Evolutionary conservation across 1,284 basidiomycete genomes (phyloP).

Genomic region (Ganoderma multipileum): DNA sequence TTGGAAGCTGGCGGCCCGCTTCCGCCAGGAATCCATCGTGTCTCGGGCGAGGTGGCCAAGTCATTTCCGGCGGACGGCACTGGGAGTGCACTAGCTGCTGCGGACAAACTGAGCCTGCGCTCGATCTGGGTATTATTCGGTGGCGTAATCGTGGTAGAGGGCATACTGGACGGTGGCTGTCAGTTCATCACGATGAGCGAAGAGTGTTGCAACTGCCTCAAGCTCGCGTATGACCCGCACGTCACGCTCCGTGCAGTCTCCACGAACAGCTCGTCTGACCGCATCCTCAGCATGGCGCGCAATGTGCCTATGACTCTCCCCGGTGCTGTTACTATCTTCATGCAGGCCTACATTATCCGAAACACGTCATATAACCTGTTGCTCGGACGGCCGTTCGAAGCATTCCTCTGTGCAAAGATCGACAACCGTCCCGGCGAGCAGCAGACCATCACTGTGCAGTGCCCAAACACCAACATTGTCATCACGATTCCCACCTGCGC

Average conservation of each 20-base stretch:
- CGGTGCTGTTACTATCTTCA: conserved; percentile 21
- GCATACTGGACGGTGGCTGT: no score
- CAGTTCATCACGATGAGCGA: neutral
- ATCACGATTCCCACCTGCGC: conserved; percentile 35
- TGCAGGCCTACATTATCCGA: no score
- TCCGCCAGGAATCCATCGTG: no score
- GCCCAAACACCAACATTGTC: conserved; percentile 33
- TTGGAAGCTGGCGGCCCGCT: no score
- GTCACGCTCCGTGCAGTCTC: neutral
- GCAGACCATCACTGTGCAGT: no score
- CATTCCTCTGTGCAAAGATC: conserved; percentile 36
- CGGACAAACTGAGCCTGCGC: no score
- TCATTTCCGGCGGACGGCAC: neutral
- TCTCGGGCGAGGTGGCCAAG: neutral
- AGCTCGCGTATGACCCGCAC: neutral
- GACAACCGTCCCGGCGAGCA: conserved; percentile 32
- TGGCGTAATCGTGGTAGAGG: no score
- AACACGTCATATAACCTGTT: conserved; percentile 41
- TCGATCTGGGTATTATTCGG: no score
- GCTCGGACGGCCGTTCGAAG: conserved; percentile 43
- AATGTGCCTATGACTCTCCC: neutral
- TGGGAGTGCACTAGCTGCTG: neutral
- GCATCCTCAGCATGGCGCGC: no score
- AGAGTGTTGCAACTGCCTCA: neutral
- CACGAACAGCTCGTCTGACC: neutral